Conservation (phyloP, 768 basidiomycete species). For the Boletellus ananas region DNA sequence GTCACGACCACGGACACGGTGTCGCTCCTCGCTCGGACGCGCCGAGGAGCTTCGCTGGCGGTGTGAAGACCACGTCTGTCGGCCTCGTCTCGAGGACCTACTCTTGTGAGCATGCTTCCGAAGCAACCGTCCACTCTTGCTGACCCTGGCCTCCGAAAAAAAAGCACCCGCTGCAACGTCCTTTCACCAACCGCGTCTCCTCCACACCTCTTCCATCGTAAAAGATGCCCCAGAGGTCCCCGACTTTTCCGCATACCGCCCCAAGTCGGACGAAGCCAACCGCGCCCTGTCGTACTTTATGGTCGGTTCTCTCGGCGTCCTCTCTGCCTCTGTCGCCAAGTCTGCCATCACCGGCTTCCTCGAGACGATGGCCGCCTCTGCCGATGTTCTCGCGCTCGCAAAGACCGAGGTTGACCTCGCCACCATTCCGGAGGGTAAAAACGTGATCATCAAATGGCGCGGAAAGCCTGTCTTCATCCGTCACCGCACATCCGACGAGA, state of each 20-base stretch:
- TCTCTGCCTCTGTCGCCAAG: constrained; percentile 93
- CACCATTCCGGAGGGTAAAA: constrained; percentile 94
- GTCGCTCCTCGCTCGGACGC: constrained; percentile 56
- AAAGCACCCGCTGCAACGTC: constrained; percentile 50
- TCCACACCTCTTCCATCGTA: constrained; percentile 71
- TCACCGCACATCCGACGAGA: constrained; percentile 88
- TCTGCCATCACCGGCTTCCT: constrained; percentile 92
- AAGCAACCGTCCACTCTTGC: constrained; percentile 3
- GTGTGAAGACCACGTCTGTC: constrained; percentile 42
- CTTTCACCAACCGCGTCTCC: constrained; percentile 60
- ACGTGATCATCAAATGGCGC: constrained; percentile 97
- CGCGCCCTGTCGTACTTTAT: constrained; percentile 85
- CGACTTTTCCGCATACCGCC: constrained; percentile 81
- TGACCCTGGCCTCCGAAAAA: constrained; percentile 15
- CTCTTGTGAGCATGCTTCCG: constrained; percentile 45
- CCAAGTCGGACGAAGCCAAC: constrained; percentile 59
- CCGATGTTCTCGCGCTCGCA: constrained; percentile 95
- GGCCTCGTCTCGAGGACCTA: constrained; percentile 66
- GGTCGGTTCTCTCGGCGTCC: constrained; percentile 87
- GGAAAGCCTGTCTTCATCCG: constrained; percentile 99
- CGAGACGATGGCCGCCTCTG: constrained; percentile 93
- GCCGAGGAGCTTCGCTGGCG: constrained; percentile 60
- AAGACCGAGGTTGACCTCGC: constrained; percentile 94
- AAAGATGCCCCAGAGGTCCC: constrained; percentile 81
- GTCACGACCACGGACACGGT: constrained; percentile 58